phyloP scores from a whole-genome alignment of 2,329 filamentous ascomycete genomes.

The Alternaria ventricosa region DNA sequence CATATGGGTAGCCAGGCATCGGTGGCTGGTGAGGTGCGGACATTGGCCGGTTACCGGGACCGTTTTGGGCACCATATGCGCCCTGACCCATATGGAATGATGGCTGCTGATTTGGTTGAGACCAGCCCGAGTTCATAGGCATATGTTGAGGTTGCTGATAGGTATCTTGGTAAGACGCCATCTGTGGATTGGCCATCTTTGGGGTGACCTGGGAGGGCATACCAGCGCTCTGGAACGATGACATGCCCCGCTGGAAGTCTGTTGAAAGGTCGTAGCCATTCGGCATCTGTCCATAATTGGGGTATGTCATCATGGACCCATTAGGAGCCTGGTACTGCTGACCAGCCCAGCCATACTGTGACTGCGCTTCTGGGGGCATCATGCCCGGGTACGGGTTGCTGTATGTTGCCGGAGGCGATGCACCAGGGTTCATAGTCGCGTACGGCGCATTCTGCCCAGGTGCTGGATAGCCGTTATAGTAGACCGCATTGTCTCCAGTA shows the following conservation, averaged over 20 bases:
- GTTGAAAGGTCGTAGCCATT: conserved; percentile 53
- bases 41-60: conserved; percentile 42
- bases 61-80: conserved; percentile 32
- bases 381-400: conserved; percentile 42
- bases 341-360: conserved; percentile 44
- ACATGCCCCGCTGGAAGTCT: conserved; percentile 56
- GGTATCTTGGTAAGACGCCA: conserved; percentile 44
- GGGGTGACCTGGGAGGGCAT: conserved; percentile 46
- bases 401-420: conserved; percentile 40
- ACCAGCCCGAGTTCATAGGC: conserved; percentile 41
- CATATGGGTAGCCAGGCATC: conserved; percentile 71
- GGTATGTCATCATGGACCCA: conserved; percentile 35
- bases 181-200: conserved; percentile 45
- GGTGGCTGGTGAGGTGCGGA: conserved; percentile 45
- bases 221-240: conserved; percentile 50
- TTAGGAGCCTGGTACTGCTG: conserved; percentile 40
- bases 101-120: conserved; percentile 40
- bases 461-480: conserved; percentile 52
- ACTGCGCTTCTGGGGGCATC: conserved; percentile 46
- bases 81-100: conserved; percentile 35
- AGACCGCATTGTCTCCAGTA: conserved; percentile 46
- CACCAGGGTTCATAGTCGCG: conserved; percentile 32
- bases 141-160: conserved; percentile 40
- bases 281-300: conserved; percentile 35
- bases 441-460: conserved; percentile 39